Evolutionary conservation across 108 stramenopile genomes (phyloP).

Genomic region (Conticribra weissflogii): DNA sequence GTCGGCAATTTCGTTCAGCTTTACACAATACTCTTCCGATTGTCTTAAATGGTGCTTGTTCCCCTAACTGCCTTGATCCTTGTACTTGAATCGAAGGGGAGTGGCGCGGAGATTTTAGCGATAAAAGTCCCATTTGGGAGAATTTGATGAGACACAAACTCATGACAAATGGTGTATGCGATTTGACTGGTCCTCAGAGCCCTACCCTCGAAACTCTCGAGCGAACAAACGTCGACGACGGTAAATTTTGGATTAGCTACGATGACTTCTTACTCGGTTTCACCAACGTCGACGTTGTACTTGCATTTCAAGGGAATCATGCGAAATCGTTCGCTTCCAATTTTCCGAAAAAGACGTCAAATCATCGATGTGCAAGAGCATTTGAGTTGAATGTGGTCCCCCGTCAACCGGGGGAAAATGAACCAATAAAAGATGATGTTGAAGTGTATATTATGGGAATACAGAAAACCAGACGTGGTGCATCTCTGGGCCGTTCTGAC

Average conservation of each 20-base stretch:
- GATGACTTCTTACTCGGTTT: conserved; percentile 76
- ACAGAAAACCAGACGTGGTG: conserved; percentile 70
- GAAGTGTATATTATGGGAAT: conserved; percentile 76
- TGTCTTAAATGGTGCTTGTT: too few species aligned
- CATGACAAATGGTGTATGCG: conserved; percentile 19
- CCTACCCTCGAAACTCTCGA: conserved; percentile 50
- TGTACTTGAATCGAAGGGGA: conserved; percentile 33
- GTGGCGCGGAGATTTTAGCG: conserved; percentile 81
- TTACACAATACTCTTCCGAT: too few species aligned
- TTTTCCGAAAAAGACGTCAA: conserved; percentile 68
- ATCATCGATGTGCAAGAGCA: conserved; percentile 64
- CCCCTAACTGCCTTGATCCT: neutral
- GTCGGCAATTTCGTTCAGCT: too few species aligned
- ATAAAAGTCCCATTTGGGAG: conserved; percentile 56
- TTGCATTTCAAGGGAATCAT: conserved; percentile 68
- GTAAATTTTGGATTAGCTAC: conserved; percentile 81
- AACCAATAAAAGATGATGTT: conserved; percentile 44
- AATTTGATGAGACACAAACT: conserved; percentile 53
- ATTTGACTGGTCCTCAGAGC: conserved; percentile 29
- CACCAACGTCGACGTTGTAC: conserved; percentile 70
- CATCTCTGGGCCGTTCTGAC: conserved; percentile 62
- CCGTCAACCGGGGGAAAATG: conserved; percentile 47
- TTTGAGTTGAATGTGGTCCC: conserved; percentile 60
- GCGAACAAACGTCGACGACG: conserved; percentile 68
- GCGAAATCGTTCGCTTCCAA: conserved; percentile 64